Conservation (phyloP, 345 rosid genomes). For the Euphorbia tirucalli region DNA sequence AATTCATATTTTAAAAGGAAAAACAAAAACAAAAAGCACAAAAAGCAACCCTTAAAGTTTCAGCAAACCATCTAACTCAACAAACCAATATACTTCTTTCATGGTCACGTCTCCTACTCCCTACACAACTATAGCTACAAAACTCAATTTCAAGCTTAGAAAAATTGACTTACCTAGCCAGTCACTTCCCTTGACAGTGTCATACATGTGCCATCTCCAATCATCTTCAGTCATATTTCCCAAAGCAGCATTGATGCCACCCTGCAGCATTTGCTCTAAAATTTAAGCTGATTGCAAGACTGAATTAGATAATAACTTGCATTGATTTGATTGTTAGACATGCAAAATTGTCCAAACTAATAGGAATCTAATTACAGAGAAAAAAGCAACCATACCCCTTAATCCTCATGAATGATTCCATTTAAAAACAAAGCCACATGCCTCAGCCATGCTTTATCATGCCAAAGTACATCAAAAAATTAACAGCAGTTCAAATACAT, state of each 20-base stretch:
- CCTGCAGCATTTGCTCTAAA: slow-evolving; percentile 41
- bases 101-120: neutral
- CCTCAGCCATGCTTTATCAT: slow-evolving; percentile 1
- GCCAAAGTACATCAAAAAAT: neutral
- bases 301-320: neutral
- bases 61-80: neutral
- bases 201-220: slow-evolving; percentile 99
- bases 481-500: neutral
- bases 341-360: neutral
- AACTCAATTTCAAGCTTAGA: neutral
- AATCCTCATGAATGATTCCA: neutral
- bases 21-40: neutral
- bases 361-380: neutral
- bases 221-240: slow-evolving; percentile 99
- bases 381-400: neutral
- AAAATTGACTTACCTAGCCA: slow-evolving; percentile 69
- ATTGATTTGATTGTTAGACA: neutral
- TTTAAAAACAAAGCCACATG: neutral
- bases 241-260: slow-evolving; percentile 97
- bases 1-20: neutral
- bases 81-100: neutral
- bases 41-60: neutral
- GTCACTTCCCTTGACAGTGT: slow-evolving; percentile 98
- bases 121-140: neutral
- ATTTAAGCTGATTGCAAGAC: slow-evolving; percentile 9